Conservation (phyloP, 257 asterid species). For the Nicotiana tabacum region DNA sequence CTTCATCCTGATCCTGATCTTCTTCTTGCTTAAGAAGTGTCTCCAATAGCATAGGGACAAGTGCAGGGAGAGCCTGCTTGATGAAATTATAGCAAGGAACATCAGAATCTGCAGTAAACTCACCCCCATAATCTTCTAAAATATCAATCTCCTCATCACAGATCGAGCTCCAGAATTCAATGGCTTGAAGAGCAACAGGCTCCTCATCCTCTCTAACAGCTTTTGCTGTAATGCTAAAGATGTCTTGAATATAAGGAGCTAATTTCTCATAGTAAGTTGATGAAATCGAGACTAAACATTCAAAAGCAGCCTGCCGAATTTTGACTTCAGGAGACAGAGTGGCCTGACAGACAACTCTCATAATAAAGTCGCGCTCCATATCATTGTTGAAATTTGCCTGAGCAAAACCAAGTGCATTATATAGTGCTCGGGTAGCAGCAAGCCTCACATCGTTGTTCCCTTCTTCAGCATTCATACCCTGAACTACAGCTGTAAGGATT, state of each 20-base stretch:
- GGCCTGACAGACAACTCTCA: constrained; percentile 82
- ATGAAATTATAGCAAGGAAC: constrained; percentile 61
- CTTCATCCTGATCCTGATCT: constrained; percentile 81
- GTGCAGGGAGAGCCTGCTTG: constrained; percentile 76
- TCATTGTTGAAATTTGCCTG: constrained; percentile 75
- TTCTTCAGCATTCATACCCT: constrained; percentile 75
- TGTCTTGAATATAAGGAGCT: constrained; percentile 58
- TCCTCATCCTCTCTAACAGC: constrained; percentile 67
- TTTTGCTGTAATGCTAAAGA: constrained; percentile 63
- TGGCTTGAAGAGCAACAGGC: constrained; percentile 74
- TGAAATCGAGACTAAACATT: constrained; percentile 67
- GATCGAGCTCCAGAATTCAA: constrained; percentile 71
- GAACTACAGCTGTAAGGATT: constrained; percentile 75
- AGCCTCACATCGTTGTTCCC: constrained; percentile 54
- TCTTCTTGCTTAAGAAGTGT: constrained; percentile 85
- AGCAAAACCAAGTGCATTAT: constrained; percentile 74
- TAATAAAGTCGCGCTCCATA: constrained; percentile 67
- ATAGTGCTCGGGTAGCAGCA: constrained; percentile 64
- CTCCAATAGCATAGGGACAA: constrained; percentile 63
- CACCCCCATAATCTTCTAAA: constrained; percentile 65
- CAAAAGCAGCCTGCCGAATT: constrained; percentile 71
- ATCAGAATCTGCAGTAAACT: constrained; percentile 63
- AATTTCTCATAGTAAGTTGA: constrained; percentile 66
- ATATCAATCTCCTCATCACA: constrained; percentile 79
- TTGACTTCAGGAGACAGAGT: constrained; percentile 59